Conservation (phyloP, 371 early-diverging fungal species). For the Basidiobolus meristosporus region DNA sequence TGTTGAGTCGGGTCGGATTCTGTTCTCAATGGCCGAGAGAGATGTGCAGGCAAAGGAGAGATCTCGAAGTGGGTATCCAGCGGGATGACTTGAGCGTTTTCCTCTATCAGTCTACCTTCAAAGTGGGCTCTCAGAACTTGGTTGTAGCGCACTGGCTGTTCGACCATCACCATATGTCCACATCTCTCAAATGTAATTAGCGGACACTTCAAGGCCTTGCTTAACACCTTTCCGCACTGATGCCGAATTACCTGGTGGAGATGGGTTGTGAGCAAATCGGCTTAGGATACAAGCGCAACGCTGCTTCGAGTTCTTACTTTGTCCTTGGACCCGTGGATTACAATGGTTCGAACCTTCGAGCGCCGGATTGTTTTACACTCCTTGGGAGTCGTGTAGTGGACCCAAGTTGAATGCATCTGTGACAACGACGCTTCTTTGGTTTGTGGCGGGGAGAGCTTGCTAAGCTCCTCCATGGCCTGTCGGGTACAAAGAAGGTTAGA, state of each 20-base stretch:
- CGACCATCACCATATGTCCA: conserved; percentile 19
- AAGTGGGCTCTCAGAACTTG: conserved; percentile 9
- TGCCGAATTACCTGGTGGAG: conserved; percentile 11
- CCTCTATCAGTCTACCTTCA: too few relatives aligned
- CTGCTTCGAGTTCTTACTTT: neutral
- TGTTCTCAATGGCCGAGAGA: too few relatives aligned
- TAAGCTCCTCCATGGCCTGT: too few relatives aligned
- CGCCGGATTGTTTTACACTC: neutral
- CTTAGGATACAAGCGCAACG: neutral
- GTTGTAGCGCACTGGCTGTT: conserved; percentile 15
- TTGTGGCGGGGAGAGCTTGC: too few relatives aligned
- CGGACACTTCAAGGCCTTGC: conserved; percentile 9
- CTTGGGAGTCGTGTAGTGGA: too few relatives aligned
- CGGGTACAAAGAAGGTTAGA: too few relatives aligned
- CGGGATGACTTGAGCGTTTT: too few relatives aligned
- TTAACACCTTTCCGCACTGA: conserved; percentile 10
- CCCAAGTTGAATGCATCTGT: too few relatives aligned
- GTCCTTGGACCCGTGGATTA: neutral
- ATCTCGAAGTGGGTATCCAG: too few relatives aligned
- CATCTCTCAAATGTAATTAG: conserved; percentile 16
- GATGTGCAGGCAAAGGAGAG: too few relatives aligned
- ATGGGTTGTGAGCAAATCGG: conserved; percentile 13
- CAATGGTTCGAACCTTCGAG: neutral
- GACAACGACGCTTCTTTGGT: too few relatives aligned
- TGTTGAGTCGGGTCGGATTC: too few relatives aligned